Base-by-base conservation (phyloP, 257 asterid genomes). In the Scutellaria galericulata region DNA sequence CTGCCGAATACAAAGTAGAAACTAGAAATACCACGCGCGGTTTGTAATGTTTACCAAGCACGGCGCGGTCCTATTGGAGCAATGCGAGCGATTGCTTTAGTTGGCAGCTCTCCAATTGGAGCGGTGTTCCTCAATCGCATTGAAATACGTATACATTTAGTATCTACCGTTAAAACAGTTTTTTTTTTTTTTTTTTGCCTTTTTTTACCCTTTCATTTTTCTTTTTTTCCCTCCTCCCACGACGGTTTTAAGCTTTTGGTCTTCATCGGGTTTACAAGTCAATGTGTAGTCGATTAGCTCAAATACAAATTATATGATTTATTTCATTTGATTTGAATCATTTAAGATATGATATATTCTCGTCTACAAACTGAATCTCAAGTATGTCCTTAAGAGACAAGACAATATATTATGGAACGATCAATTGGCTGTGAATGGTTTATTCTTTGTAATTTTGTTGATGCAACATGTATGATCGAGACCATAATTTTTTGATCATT, bases 91-190 rank as follows among this genome's bases (percentile, higher is more conserved):
- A 55, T 69, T 51, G 60, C 64, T 44, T 14, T 31, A 35, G 56
- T 13, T 55, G 56, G 57, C 39, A 22, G 45, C 31, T 59, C 51
- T 27, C 6, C 22, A 14, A 39, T 48, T 22, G 10, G 71, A 31
- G 31, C 13, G 24, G 81, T 77, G 60, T 20, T 5, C 10, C 0
- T 6, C 40, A 77, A 12, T 6, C 71, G 61, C 60, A 2, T 27
- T 1, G 18, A 40, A 56, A 6, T 5, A 8, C 79, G 71, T 41
- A 65, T 8, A 5, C 20, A 58, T 6, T 7, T 42, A 11, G 9
- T 53, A 31, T 14, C 71, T 53, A 66, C 68, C 62, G 75, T 77
- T 77, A n/a, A 60, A 22, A 77, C 74, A 31, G 68, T 71, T 71
- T 56, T 56, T 51, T 5, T 1, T 27, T 71, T 71, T 56, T 56